Evolutionary conservation across 129 eudicot genomes (phyloP).

Genomic region (Smallanthus sonchifolius): DNA sequence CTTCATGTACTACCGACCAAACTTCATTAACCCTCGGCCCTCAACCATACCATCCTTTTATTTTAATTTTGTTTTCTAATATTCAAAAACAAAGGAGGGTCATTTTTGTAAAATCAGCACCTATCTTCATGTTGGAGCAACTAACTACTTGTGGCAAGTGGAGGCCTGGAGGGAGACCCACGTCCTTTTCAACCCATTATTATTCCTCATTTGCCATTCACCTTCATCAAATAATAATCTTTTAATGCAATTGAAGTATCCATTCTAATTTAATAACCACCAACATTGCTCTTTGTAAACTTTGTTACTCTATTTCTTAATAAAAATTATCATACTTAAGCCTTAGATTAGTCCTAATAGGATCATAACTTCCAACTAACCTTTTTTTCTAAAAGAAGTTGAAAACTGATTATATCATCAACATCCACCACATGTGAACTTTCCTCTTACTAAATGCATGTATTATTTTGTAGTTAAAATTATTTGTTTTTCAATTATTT

Average conservation of each 20-base stretch:
- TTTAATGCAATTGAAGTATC: no score
- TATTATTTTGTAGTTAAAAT: neutral
- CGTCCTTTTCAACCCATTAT: constrained; percentile 27
- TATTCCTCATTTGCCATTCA: no score
- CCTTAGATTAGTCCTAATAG: neutral
- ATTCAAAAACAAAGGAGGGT: neutral
- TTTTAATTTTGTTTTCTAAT: neutral
- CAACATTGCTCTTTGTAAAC: constrained; percentile 14
- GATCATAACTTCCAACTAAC: neutral
- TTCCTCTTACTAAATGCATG: neutral
- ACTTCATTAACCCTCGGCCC: neutral
- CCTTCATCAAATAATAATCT: no score
- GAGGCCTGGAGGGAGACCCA: constrained; percentile 30
- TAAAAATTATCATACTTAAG: neutral
- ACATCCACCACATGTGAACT: no score
- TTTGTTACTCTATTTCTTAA: neutral
- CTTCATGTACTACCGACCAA: constrained; percentile 27
- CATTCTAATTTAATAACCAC: constrained; percentile 5
- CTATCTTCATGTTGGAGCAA: constrained; percentile 1
- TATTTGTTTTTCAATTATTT: neutral
- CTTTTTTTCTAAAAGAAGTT: neutral
- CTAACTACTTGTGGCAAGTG: constrained; percentile 17
- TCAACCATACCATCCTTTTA: neutral
- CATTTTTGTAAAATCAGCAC: neutral
- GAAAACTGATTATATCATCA: no score